A percentile compares a stretch with the other conserved stretches of the same genome.
These are phyloP conservation scores for Phytophthora brassicae DNA, from an alignment of 352 stramenopile species.

Conservation along the genomic window DNA sequence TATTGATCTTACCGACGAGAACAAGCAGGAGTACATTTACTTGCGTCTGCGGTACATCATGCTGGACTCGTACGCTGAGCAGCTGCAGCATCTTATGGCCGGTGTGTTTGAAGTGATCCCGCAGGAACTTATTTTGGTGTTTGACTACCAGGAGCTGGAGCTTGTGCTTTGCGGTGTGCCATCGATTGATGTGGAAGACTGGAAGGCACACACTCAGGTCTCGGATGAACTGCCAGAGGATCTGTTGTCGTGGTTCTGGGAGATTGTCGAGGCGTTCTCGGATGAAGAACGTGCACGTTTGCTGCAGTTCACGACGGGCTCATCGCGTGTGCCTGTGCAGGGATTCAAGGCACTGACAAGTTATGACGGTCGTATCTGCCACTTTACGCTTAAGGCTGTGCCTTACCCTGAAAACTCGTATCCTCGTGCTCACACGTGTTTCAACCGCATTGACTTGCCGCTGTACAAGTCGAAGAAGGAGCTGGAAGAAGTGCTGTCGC, in stretches of 20 bases:
- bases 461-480: slow-evolving; percentile 90
- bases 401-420: slow-evolving; percentile 60
- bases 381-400: slow-evolving; percentile 69
- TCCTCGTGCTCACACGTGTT: slow-evolving; percentile 78
- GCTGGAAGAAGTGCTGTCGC: slow-evolving; percentile 93
- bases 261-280: slow-evolving; percentile 60
- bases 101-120: slow-evolving; percentile 98
- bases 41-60: slow-evolving; percentile 95
- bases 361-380: slow-evolving; percentile 80
- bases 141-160: slow-evolving; percentile 85
- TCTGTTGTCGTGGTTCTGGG: slow-evolving; percentile 81
- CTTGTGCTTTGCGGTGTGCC: slow-evolving; percentile 80
- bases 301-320: slow-evolving; percentile 85
- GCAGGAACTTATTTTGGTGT: slow-evolving; percentile 81
- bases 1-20: slow-evolving; percentile 93
- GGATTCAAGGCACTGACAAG: slow-evolving; percentile 82
- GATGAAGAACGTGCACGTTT: slow-evolving; percentile 81
- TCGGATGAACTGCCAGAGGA: slow-evolving; percentile 77
- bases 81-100: slow-evolving; percentile 91
- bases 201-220: slow-evolving; percentile 89
- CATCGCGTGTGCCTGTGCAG: slow-evolving; percentile 83
- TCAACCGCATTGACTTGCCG: slow-evolving; percentile 83
- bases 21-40: slow-evolving; percentile 97
- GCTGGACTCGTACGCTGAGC: slow-evolving; percentile 92
- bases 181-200: slow-evolving; percentile 84